Evolutionary conservation across 805 yeast species (phyloP).

Genomic region (Spathaspora hagerdaliae): DNA sequence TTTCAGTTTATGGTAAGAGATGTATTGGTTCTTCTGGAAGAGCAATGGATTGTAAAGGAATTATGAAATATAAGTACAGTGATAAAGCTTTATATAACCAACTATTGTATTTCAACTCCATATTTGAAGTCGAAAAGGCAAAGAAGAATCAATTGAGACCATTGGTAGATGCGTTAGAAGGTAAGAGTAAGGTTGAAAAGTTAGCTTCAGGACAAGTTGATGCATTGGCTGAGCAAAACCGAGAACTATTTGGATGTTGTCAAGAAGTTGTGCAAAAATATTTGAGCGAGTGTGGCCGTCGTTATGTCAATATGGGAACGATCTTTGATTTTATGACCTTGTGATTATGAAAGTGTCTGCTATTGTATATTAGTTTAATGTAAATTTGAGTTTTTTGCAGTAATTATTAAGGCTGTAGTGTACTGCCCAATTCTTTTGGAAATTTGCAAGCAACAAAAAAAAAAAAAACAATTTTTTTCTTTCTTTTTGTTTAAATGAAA

Average conservation of each 20-base stretch:
- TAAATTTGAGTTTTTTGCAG: no score
- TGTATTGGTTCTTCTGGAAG: conserved; percentile 67
- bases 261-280: conserved; percentile 66
- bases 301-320: conserved; percentile 80
- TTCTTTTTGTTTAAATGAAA: no score
- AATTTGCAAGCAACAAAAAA: no score
- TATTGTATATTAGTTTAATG: no score
- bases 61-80: conserved; percentile 69
- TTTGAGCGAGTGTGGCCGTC: conserved; percentile 75
- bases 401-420: no score
- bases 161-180: conserved; percentile 15
- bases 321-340: conserved; percentile 62
- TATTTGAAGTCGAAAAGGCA: conserved; percentile 81
- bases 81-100: conserved; percentile 86
- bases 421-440: no score
- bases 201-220: conserved; percentile 53
- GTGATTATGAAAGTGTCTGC: not conserved
- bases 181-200: conserved; percentile 21
- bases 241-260: conserved; percentile 52
- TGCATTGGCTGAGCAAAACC: conserved; percentile 78
- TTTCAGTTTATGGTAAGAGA: conserved; percentile 84
- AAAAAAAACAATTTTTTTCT: no score
- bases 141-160: conserved; percentile 56
- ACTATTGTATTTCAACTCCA: conserved; percentile 67
- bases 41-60: conserved; percentile 70